Evolutionary conservation across 306 rosid species (phyloP).

Genomic region (Vicia villosa): DNA sequence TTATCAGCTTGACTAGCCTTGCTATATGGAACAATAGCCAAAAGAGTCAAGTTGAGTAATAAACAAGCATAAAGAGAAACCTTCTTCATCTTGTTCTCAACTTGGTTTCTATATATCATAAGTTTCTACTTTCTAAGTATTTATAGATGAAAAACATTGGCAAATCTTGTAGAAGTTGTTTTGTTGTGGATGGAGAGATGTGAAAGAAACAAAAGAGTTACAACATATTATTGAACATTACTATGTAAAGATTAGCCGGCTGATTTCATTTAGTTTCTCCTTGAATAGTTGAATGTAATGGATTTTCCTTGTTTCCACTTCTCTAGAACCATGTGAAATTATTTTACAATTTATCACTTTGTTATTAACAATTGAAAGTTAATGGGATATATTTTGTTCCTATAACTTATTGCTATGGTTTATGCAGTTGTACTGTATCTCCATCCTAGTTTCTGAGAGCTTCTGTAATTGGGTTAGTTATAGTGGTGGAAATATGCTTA

Average conservation of each 20-base stretch:
- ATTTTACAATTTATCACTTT: conserved; percentile 6
- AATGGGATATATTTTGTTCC: not conserved
- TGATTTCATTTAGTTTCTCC: not conserved
- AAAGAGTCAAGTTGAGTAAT: conserved; percentile 24
- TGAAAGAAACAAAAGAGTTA: conserved; percentile 19
- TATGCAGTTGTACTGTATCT: not conserved
- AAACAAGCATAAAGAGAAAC: conserved; percentile 30
- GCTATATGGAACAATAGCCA: conserved; percentile 33
- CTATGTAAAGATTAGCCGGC: conserved; percentile 28
- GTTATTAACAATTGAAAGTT: conserved; percentile 6
- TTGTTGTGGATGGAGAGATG: conserved; percentile 15
- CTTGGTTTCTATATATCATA: not conserved
- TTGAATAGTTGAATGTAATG: not conserved
- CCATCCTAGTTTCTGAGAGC: not conserved
- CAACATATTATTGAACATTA: not conserved
- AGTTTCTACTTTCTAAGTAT: not conserved
- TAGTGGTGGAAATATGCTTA: not conserved
- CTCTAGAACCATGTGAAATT: conserved; percentile 22
- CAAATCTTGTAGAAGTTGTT: not conserved
- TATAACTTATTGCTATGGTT: conserved; percentile 8
- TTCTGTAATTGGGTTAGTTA: not conserved
- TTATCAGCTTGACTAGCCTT: conserved; percentile 44
- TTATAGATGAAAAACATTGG: conserved; percentile 3
- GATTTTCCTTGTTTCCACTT: not conserved
- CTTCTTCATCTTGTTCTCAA: conserved; percentile 34